A percentile compares a stretch with the other conserved stretches of the same genome.
phyloP scores from a whole-genome alignment of 140 eudicot species.

The Stevia rebaudiana region DNA sequence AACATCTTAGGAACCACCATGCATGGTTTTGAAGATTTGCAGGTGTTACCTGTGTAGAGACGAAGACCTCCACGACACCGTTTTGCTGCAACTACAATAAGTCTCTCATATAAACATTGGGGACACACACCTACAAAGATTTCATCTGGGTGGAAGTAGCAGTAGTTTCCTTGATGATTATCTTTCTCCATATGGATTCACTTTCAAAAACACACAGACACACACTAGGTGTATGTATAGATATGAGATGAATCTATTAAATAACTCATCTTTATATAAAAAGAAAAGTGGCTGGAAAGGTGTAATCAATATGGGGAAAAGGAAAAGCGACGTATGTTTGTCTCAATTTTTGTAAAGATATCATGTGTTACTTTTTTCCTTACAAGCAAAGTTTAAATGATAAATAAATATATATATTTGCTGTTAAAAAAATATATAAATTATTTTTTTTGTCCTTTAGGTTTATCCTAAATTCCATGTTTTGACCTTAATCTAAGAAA shows the following conservation, averaged over 20 bases:
- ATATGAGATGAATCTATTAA: not conserved
- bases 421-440: no score
- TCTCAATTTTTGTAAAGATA: constrained; percentile 19
- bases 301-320: constrained; percentile 33
- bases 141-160: constrained; percentile 73
- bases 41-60: constrained; percentile 12
- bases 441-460: no score
- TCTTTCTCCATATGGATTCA: constrained; percentile 20
- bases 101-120: constrained; percentile 66
- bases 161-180: constrained; percentile 26
- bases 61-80: constrained; percentile 27
- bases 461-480: no score
- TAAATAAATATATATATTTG: not conserved
- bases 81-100: constrained; percentile 54
- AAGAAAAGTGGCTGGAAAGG: constrained; percentile 27
- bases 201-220: not conserved
- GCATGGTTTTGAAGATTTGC: constrained; percentile 27
- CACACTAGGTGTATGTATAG: not conserved
- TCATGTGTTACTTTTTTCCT: constrained; percentile 19
- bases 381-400: constrained; percentile 25
- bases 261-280: constrained; percentile 9
- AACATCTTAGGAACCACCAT: constrained; percentile 49
- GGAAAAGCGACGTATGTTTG: constrained; percentile 28
- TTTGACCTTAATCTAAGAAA: no score
- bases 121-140: constrained; percentile 62